Base-by-base conservation (phyloP, 2,329 filamentous ascomycete species). In the Sphaerostilbella broomeana region DNA sequence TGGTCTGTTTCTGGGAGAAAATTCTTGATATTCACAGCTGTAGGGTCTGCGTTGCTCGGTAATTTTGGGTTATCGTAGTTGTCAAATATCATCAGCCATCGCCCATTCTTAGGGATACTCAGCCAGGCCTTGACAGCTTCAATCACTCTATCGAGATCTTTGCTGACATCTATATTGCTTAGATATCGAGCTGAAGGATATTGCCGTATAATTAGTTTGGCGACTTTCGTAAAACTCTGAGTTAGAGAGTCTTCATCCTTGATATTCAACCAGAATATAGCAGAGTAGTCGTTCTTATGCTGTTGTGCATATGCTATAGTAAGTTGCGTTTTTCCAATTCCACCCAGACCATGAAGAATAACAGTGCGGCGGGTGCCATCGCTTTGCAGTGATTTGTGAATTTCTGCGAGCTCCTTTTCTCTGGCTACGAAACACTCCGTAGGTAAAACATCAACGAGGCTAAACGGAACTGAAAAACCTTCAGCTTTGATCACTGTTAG, bases 31-130 rank as follows among this genome's bases (percentile, higher is more conserved):
- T 66, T 53, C n/a, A 61, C 49, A 34, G 45, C 8, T 44, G 4
- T 30, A 26, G 30, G 38, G 29, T 16, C 13, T 5, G 15, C 15
- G 19, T 36, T 36, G 20, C 44, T 21, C 13, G n/a, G n/a, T n/a
- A 58, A 31, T 29, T 54, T 56, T 4, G 60, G 63, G 27, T 64
- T 58, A 42, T 69, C 59, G 38, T 64, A 64, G 35, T 69, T 68
- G 38, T 68, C 60, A 35, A 55, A 68, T 10, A 67, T 42, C 3
- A 66, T 12, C 6, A 69, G 52, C 64, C 60, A 70, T 3, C 44
- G 43, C 12, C 47, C 53, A 36, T 69, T 70, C 4, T 45, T 29
- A 13, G 35, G 47, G 2, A 55, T 35, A 29, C 54, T 47, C 5
- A 71, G 50, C 65, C 61, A 69, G 6, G 31, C 32, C 35, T 60